Conservation (phyloP, 768 basidiomycete species). For the Pleurotus djamor region DNA sequence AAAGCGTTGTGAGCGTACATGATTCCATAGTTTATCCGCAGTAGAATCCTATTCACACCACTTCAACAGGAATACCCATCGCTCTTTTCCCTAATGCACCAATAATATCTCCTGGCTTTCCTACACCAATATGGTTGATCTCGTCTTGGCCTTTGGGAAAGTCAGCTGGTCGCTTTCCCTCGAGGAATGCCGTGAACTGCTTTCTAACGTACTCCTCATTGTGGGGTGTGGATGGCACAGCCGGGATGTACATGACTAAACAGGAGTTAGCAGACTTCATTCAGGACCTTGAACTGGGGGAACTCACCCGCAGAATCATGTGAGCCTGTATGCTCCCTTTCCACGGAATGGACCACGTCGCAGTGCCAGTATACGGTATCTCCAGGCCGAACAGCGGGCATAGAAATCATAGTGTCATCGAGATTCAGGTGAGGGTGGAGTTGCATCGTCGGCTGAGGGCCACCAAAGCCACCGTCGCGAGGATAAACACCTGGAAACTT, state of each 20-base stretch:
- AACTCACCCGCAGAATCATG: slow-evolving; percentile 37
- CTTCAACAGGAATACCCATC: slow-evolving; percentile 34
- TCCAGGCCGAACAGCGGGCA: slow-evolving; percentile 61
- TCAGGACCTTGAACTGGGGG: slow-evolving; percentile 5
- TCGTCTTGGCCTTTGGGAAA: slow-evolving; percentile 50
- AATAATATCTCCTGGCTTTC: slow-evolving; percentile 29
- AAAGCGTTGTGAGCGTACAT: too few relatives aligned
- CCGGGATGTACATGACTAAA: slow-evolving; percentile 76
- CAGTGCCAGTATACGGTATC: slow-evolving; percentile 72
- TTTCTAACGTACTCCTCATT: slow-evolving; percentile 60
- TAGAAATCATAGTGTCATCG: slow-evolving; percentile 55
- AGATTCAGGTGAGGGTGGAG: slow-evolving; percentile 49
- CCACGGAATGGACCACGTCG: slow-evolving; percentile 29
- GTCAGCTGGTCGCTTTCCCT: slow-evolving; percentile 67
- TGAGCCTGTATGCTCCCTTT: slow-evolving; percentile 37
- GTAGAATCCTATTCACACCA: slow-evolving; percentile 9
- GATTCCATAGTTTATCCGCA: too few relatives aligned
- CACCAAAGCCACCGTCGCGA: slow-evolving; percentile 17
- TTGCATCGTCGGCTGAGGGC: slow-evolving; percentile 38
- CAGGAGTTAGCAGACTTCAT: not conserved
- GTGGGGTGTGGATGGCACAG: slow-evolving; percentile 61
- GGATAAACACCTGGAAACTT: slow-evolving; percentile 39
- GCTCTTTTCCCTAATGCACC: slow-evolving; percentile 32
- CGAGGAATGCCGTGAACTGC: slow-evolving; percentile 62
- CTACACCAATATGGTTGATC: slow-evolving; percentile 32